Evolutionary conservation across 257 asterid genomes (phyloP).

Genomic region (Linaria vulgaris): DNA sequence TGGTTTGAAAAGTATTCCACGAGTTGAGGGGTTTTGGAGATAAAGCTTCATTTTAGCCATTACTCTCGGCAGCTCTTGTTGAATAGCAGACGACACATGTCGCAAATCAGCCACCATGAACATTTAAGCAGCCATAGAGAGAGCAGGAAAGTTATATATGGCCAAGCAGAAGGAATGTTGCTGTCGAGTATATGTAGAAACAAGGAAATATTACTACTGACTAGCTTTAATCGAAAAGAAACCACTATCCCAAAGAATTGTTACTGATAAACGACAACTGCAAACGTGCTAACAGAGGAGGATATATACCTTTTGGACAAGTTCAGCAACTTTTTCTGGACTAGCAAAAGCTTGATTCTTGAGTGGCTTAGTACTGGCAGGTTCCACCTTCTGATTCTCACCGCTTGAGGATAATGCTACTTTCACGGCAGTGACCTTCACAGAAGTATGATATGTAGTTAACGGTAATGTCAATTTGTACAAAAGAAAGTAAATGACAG

Average conservation of each 20-base stretch:
- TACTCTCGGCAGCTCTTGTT: constrained; percentile 79
- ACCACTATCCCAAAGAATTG: background rate
- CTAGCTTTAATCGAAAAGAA: no score
- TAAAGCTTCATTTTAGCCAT: constrained; percentile 94
- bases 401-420: constrained; percentile 69
- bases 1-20: constrained; percentile 91
- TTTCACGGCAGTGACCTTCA: constrained; percentile 93
- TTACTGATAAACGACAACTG: background rate
- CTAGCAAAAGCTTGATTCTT: constrained; percentile 94
- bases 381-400: constrained; percentile 57
- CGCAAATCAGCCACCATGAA: background rate
- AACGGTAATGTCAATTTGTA: constrained; percentile 12
- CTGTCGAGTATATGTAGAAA: no score
- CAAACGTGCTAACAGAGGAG: background rate
- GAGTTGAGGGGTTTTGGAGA: constrained; percentile 90
- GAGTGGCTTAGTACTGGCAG: constrained; percentile 73
- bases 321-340: constrained; percentile 86
- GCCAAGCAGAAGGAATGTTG: background rate
- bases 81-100: constrained; percentile 74
- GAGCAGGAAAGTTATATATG: background rate
- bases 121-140: background rate
- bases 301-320: constrained; percentile 75
- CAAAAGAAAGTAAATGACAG: constrained; percentile 6
- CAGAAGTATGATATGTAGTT: constrained; percentile 21
- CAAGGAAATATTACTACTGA: background rate